Evolutionary conservation across 345 rosid genomes (phyloP), one percentile per base, ranked within the genome.

Genomic region (Fremontodendron californicum): DNA sequence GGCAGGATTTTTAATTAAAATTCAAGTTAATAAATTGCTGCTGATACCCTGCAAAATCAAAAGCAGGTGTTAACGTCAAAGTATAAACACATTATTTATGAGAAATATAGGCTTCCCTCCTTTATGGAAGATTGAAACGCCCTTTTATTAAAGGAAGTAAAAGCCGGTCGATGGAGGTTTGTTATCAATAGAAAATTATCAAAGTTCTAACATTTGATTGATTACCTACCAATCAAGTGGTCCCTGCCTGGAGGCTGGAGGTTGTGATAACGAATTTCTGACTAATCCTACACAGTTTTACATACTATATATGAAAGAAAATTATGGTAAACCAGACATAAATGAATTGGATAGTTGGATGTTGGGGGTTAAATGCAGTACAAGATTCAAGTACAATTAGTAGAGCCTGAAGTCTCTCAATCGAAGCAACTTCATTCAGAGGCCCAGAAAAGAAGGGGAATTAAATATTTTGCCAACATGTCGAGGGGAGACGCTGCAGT

Each of bases 341-440:
- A n/a, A 45, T 70, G 9, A 49, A 19, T 49, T 48, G 0, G 60
- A 19, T 9, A 5, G 60, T 49, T 71, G 75, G 60, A 19, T 33
- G 29, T 31, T 35, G 29, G 61, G n/a, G 16, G 31, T 51, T 71
- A 49, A 31, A 51, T 51, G 75, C 19, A 71, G 75, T 71, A 71
- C 75, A 71, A n/a, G 39, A 49, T 39, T 49, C 27, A 43, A 71
- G 74, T 70, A 70, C 58, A 71, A 71, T 4, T 27, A 49, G 74
- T 71, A 71, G 43, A 29, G 18, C 43, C 42, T 65, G 46, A 19
- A 64, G 69, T 19, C 0, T 6, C 29, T 39, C 18, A 16, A 15
- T 33, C 27, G 1, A 61, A 31, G n/a, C 42, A 48, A 70, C 15
- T 48, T 70, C 25, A 18, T n/a, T 31, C 35, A n/a, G 16, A 16